Conservation (phyloP, 1,284 basidiomycete species). For the Cerioporus squamosus region DNA sequence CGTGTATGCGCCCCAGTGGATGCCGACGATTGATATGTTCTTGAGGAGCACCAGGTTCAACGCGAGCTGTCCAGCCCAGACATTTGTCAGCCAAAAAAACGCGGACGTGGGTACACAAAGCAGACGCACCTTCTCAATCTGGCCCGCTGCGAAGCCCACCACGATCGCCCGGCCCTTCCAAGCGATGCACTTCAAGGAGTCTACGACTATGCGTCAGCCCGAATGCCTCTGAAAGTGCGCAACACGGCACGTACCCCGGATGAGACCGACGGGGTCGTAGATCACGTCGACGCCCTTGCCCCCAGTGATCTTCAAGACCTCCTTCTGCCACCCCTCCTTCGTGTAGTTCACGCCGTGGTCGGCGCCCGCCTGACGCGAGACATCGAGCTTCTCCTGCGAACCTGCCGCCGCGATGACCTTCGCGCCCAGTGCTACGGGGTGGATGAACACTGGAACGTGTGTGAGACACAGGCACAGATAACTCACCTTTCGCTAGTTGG, state of each 20-base stretch:
- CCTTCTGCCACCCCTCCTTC: slow-evolving; percentile 72
- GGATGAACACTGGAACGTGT: not conserved
- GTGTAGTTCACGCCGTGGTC: slow-evolving; percentile 75
- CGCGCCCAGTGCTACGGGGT: slow-evolving; percentile 63
- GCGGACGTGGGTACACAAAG: not conserved
- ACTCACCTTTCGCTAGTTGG: slow-evolving; percentile 83
- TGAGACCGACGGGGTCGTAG: slow-evolving; percentile 88
- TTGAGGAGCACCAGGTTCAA: slow-evolving; percentile 90
- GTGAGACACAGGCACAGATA: slow-evolving; percentile 14
- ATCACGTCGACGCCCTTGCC: slow-evolving; percentile 89
- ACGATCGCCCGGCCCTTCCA: slow-evolving; percentile 94
- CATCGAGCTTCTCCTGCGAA: slow-evolving; percentile 68
- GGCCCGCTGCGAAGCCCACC: slow-evolving; percentile 89
- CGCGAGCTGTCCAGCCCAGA: slow-evolving; percentile 58
- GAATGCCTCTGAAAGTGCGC: not conserved
- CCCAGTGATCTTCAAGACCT: slow-evolving; percentile 73
- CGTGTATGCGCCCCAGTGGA: slow-evolving; percentile 86
- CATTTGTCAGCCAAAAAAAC: not conserved
- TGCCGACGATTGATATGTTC: slow-evolving; percentile 81
- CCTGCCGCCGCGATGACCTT: slow-evolving; percentile 83
- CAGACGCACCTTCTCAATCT: slow-evolving; percentile 82
- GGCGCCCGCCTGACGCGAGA: slow-evolving; percentile 72
- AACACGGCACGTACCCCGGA: slow-evolving; percentile 53
- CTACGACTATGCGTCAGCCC: slow-evolving; percentile 38
- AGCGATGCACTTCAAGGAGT: slow-evolving; percentile 88